Evolutionary conservation across 371 early-diverging fungal genomes (phyloP).

Genomic region (Fennellomyces sp.): DNA sequence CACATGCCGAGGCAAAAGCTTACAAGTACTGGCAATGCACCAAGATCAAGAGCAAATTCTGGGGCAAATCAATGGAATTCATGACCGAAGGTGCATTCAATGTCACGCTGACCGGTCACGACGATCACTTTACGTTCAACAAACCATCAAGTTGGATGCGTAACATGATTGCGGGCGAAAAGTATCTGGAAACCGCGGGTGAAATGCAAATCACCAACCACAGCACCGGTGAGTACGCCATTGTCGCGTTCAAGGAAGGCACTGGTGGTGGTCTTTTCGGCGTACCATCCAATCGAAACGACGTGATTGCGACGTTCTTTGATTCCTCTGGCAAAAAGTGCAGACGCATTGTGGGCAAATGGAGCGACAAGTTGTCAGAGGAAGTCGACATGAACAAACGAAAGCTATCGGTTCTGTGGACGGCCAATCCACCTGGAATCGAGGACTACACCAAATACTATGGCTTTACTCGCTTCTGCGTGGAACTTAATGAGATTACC

Average conservation of each 20-base stretch:
- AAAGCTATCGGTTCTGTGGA: constrained; percentile 79
- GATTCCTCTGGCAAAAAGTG: constrained; percentile 50
- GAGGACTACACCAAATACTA: constrained; percentile 77
- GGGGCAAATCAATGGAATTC: constrained; percentile 78
- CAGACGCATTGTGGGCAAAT: constrained; percentile 58
- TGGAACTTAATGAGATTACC: constrained; percentile 83
- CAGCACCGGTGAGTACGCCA: constrained; percentile 67
- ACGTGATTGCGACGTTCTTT: constrained; percentile 65
- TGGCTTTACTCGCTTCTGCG: constrained; percentile 86
- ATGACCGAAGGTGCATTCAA: constrained; percentile 75
- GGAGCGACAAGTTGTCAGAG: constrained; percentile 60
- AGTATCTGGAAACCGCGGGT: constrained; percentile 81
- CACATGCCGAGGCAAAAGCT: constrained; percentile 68
- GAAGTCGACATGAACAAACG: constrained; percentile 51
- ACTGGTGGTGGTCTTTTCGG: constrained; percentile 60
- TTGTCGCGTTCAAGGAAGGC: constrained; percentile 66
- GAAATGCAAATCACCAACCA: constrained; percentile 76
- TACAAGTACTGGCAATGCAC: constrained; percentile 78
- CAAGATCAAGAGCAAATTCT: constrained; percentile 80
- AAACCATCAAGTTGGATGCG: constrained; percentile 86
- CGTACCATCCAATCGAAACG: constrained; percentile 63
- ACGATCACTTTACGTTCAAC: constrained; percentile 76
- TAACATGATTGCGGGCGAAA: constrained; percentile 79
- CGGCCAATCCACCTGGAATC: constrained; percentile 65
- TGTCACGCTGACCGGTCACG: constrained; percentile 60